These are phyloP conservation scores for Sicyos baderoa DNA, from an alignment of 306 rosid genomes.

Conservation along the genomic window DNA sequence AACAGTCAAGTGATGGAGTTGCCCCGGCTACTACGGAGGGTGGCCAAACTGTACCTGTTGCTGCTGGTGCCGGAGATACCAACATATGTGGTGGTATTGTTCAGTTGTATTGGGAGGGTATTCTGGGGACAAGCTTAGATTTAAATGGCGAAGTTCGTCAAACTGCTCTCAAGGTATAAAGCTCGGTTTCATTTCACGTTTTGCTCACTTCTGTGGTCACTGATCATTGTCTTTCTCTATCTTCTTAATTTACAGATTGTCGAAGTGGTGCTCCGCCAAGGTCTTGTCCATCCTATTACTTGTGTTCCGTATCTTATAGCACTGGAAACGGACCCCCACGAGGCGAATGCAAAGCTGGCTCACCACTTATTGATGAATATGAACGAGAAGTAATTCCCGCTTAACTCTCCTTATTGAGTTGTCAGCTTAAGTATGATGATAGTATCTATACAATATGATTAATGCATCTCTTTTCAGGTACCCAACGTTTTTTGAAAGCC, in stretches of 20 bases:
- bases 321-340: slow-evolving; percentile 92
- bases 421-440: not conserved
- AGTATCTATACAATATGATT: slow-evolving; percentile 24
- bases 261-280: slow-evolving; percentile 94
- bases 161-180: slow-evolving; percentile 70
- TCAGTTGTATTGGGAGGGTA: slow-evolving; percentile 84
- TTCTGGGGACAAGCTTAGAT: slow-evolving; percentile 80
- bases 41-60: slow-evolving; percentile 77
- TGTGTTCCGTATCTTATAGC: slow-evolving; percentile 96
- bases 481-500: slow-evolving; percentile 94
- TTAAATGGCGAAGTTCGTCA: slow-evolving; percentile 70
- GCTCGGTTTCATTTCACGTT: slow-evolving; percentile 21
- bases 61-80: slow-evolving; percentile 99
- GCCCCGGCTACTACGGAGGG: slow-evolving; percentile 45
- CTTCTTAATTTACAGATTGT: slow-evolving; percentile 57
- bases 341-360: slow-evolving; percentile 73
- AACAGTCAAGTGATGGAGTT: slow-evolving; percentile 33
- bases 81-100: slow-evolving; percentile 96
- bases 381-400: slow-evolving; percentile 75
- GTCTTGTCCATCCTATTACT: slow-evolving; percentile 98
- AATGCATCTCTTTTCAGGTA: slow-evolving; percentile 57
- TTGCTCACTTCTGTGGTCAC: not conserved
- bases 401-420: slow-evolving; percentile 7
- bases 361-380: slow-evolving; percentile 91
- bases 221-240: not conserved